Evolutionary conservation across 306 rosid species (phyloP).

Genomic region (Canavalia gladiata): DNA sequence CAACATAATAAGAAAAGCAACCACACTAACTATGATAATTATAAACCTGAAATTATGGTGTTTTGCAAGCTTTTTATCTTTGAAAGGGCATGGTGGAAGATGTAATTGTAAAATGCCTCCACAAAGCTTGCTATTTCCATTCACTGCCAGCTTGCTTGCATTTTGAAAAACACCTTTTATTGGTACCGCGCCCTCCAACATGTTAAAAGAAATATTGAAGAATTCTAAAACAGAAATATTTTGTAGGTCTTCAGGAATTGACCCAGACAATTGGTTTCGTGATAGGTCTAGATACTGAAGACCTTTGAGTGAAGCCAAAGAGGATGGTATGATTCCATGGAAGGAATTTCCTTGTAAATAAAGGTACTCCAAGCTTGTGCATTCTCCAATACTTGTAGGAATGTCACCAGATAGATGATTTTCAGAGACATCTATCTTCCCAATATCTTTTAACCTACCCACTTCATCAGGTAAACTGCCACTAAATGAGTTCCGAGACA

Average conservation of each 20-base stretch:
- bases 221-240: neutral
- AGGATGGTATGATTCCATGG: conserved; percentile 48
- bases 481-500: conserved; percentile 47
- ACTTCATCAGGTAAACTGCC: conserved; percentile 45
- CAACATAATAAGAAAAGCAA: conserved; percentile 11
- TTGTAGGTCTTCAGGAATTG: conserved; percentile 45
- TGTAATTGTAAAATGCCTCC: conserved; percentile 35
- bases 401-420: conserved; percentile 50
- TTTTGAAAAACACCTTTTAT: conserved; percentile 46
- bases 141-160: neutral
- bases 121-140: conserved; percentile 40
- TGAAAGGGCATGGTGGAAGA: conserved; percentile 32
- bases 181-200: conserved; percentile 51
- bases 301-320: conserved; percentile 40
- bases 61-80: conserved; percentile 1
- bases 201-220: conserved; percentile 55
- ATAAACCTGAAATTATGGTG: neutral
- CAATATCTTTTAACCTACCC: conserved; percentile 23
- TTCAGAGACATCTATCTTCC: conserved; percentile 7
- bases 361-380: conserved; percentile 45
- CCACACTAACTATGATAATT: neutral
- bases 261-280: conserved; percentile 45
- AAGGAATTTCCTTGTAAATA: conserved; percentile 47
- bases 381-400: conserved; percentile 48
- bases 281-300: conserved; percentile 49